Percentiles rank a stretch among this genome's conserved stretches.
Evolutionary conservation across 2,329 filamentous ascomycete species (phyloP).

Genomic region (Fusarium humuli): DNA sequence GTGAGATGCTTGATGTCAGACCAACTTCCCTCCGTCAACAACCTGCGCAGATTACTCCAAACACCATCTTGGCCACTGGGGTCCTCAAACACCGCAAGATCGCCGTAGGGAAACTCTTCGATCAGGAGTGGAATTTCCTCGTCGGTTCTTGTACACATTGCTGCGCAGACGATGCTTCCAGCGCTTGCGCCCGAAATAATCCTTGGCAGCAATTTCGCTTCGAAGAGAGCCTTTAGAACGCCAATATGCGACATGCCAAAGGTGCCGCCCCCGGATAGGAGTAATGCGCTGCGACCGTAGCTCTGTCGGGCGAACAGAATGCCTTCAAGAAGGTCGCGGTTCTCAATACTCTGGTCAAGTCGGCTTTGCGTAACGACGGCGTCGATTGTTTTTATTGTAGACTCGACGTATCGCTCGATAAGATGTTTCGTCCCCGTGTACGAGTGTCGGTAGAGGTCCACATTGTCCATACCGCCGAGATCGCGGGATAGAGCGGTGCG

Average conservation of each 20-base stretch:
- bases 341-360: conserved; percentile 65
- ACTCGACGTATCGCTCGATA: conserved; percentile 88
- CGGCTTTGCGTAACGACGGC: conserved; percentile 73
- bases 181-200: conserved; percentile 91
- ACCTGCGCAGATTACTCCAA: conserved; percentile 74
- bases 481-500: conserved; percentile 84
- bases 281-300: conserved; percentile 84
- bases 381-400: conserved; percentile 79
- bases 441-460: conserved; percentile 83
- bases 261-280: conserved; percentile 87
- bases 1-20: conserved; percentile 86
- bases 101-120: conserved; percentile 79
- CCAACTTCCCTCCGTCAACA: conserved; percentile 85
- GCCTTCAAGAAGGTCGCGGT: conserved; percentile 72
- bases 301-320: conserved; percentile 79
- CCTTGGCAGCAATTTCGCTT: conserved; percentile 79
- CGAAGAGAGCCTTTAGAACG: conserved; percentile 83
- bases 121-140: conserved; percentile 80
- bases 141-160: conserved; percentile 81
- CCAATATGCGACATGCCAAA: conserved; percentile 95
- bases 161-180: conserved; percentile 85
- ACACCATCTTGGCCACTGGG: conserved; percentile 69
- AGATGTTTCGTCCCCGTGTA: conserved; percentile 87
- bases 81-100: conserved; percentile 82
- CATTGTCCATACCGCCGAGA: conserved; percentile 86